A percentile compares a stretch with the other conserved stretches of the same genome.
Evolutionary conservation across 106 monocot genomes (phyloP).

Genomic region (Dioscorea alata): DNA sequence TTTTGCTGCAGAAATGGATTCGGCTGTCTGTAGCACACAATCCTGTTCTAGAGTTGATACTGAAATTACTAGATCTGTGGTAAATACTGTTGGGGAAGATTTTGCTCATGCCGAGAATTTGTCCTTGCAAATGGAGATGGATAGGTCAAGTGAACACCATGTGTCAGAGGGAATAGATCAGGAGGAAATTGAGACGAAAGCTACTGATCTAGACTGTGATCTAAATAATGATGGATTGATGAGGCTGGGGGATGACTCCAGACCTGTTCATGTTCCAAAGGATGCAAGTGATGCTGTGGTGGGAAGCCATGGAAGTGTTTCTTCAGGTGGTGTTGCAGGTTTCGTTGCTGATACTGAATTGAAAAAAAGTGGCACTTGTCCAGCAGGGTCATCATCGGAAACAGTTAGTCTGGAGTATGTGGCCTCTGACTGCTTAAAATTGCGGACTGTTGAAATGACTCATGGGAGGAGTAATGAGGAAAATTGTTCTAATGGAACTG

Average conservation of each 20-base stretch:
- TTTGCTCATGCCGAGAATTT: constrained; percentile 10
- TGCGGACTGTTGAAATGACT: not conserved
- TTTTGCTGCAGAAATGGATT: constrained; percentile 60
- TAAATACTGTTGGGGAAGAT: constrained; percentile 20
- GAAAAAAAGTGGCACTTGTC: not conserved
- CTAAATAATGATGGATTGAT: not conserved
- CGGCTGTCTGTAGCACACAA: constrained; percentile 59
- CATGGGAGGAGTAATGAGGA: constrained; percentile 1
- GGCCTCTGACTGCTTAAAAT: constrained; percentile 6
- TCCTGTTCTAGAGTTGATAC: constrained; percentile 54
- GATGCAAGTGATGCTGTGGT: constrained; percentile 5
- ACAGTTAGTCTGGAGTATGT: not conserved
- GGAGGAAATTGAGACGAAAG: constrained; percentile 20
- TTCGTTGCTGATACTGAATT: not conserved
- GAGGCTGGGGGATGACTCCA: not conserved
- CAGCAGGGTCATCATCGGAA: not conserved
- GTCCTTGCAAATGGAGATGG: constrained; percentile 9
- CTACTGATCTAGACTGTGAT: constrained; percentile 4
- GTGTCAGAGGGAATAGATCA: constrained; percentile 10
- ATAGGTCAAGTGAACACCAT: constrained; percentile 18
- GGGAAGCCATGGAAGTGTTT: constrained; percentile 1
- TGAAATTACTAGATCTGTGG: constrained; percentile 29
- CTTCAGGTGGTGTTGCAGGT: not conserved
- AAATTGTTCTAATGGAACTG: constrained; percentile 3
- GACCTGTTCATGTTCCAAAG: constrained; percentile 4